Conservation (phyloP, 2,329 filamentous ascomycete genomes). For the Fusarium nanum region DNA sequence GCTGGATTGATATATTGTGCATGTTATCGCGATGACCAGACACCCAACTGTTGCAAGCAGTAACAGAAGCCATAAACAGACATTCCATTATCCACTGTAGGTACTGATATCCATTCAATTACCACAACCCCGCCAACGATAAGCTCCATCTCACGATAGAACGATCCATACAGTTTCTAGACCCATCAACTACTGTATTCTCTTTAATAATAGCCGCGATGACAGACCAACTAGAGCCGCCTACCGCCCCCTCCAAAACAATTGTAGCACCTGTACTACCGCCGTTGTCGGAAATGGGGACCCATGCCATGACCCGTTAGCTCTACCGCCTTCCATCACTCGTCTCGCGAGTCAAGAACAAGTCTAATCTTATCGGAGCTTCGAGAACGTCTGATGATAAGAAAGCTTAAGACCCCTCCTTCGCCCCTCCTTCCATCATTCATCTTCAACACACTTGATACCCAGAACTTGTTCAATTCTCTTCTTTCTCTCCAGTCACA, state of each 20-base stretch:
- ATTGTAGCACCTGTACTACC: neutral
- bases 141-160: slow-evolving; percentile 30
- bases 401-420: slow-evolving; percentile 24
- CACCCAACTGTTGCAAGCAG: neutral
- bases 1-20: neutral
- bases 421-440: slow-evolving; percentile 15
- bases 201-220: slow-evolving; percentile 37
- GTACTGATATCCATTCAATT: neutral
- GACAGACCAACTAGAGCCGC: slow-evolving; percentile 23
- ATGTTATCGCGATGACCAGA: neutral
- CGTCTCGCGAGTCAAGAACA: neutral
- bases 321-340: slow-evolving; percentile 1
- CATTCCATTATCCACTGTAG: neutral
- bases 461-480: neutral
- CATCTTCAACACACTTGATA: slow-evolving; percentile 12
- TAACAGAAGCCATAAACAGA: neutral
- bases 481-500: neutral
- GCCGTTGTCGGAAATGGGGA: slow-evolving; percentile 33
- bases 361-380: slow-evolving; percentile 31
- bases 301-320: slow-evolving; percentile 4
- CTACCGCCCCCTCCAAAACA: slow-evolving; percentile 15
- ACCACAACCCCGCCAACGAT: slow-evolving; percentile 21
- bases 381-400: slow-evolving; percentile 26
- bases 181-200: slow-evolving; percentile 20
- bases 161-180: slow-evolving; percentile 22